These are phyloP conservation scores for Chaetomium sp. DNA, from an alignment of 2,329 filamentous ascomycete species.

Conservation along the genomic window DNA sequence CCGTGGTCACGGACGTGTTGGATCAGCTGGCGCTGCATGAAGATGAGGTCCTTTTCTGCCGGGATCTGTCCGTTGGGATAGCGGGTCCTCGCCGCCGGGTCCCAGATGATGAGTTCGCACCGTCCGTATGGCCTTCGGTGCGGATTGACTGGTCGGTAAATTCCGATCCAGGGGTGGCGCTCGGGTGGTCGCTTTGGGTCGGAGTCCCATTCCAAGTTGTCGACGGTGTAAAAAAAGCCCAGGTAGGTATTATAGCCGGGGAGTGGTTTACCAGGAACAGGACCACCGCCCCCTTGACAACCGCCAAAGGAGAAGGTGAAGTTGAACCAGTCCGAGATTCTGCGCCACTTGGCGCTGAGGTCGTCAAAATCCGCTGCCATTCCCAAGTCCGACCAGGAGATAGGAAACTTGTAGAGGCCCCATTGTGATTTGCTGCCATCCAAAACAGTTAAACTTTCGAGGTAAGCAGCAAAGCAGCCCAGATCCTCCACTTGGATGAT, in stretches of 20 bases:
- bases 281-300: not conserved
- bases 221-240: slow-evolving; percentile 55
- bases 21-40: slow-evolving; percentile 51
- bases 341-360: slow-evolving; percentile 33
- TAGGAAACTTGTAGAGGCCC: slow-evolving; percentile 43
- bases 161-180: slow-evolving; percentile 55
- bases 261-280: rapidly evolving
- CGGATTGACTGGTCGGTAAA: slow-evolving; percentile 50
- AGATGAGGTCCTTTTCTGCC: slow-evolving; percentile 44
- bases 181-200: slow-evolving; percentile 28
- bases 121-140: slow-evolving; percentile 38
- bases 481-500: slow-evolving; percentile 11
- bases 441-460: not conserved
- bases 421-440: slow-evolving; percentile 7
- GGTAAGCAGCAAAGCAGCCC: not conserved
- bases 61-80: slow-evolving; percentile 30
- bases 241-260: slow-evolving; percentile 42
- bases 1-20: slow-evolving; percentile 41
- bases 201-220: slow-evolving; percentile 44
- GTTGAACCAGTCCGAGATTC: slow-evolving; percentile 44
- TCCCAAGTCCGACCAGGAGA: slow-evolving; percentile 47
- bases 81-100: slow-evolving; percentile 41
- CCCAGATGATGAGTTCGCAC: slow-evolving; percentile 60
- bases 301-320: slow-evolving; percentile 35
- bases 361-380: slow-evolving; percentile 45